Percentiles rank a stretch among this genome's conserved stretches.
phyloP scores from a whole-genome alignment of 768 basidiomycete species.

The Boletus subparvulus region DNA sequence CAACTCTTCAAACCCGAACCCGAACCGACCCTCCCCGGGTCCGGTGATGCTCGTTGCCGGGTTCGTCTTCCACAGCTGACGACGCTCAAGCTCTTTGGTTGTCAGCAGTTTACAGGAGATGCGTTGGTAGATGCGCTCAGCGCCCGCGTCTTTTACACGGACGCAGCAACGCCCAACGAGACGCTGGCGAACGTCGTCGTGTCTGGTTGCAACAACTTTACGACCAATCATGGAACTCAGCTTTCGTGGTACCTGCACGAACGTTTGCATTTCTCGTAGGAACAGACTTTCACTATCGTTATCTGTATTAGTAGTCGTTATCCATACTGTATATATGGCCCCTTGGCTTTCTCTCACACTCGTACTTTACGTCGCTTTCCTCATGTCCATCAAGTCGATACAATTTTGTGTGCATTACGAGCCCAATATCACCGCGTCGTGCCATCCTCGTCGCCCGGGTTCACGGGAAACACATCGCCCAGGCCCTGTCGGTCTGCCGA shows the following conservation, averaged over 20 bases:
- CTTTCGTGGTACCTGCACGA: conserved; percentile 27
- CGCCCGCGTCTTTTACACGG: conserved; percentile 45
- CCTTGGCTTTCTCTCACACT: neutral
- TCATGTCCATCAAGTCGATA: neutral
- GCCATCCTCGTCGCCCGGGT: neutral
- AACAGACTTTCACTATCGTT: neutral
- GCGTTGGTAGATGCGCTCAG: conserved; percentile 54
- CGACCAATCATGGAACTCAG: conserved; percentile 17
- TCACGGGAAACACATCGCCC: conserved; percentile 25
- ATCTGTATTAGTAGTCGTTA: neutral
- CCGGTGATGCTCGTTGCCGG: conserved; percentile 20
- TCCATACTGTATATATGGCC: neutral
- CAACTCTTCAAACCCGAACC: conserved; percentile 57
- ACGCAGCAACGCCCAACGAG: conserved; percentile 28
- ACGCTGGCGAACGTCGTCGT: conserved; percentile 28
- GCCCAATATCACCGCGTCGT: neutral
- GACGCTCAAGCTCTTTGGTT: conserved; percentile 55
- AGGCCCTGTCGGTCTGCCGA: conserved; percentile 41
- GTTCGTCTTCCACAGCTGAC: conserved; percentile 57
- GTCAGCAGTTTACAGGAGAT: conserved; percentile 60
- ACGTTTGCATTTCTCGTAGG: conserved; percentile 30
- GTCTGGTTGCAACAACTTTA: conserved; percentile 24
- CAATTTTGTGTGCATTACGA: too few relatives aligned
- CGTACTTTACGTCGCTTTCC: neutral
- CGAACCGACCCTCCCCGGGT: conserved; percentile 14